phyloP scores from a whole-genome alignment of 2,329 filamentous ascomycete species.

The Sarocladium oryzae region DNA sequence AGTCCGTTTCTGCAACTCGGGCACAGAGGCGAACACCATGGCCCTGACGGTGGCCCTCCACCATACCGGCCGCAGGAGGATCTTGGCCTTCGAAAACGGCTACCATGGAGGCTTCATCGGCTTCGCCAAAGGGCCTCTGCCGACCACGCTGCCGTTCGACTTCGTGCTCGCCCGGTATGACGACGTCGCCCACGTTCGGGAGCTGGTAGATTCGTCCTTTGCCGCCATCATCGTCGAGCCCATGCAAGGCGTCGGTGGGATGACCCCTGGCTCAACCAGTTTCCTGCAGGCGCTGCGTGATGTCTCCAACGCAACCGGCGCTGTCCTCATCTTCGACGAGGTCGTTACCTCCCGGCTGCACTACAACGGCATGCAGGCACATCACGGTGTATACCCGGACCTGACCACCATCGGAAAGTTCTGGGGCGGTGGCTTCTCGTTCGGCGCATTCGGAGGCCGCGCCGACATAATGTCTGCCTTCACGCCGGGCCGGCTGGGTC shows the following conservation, averaged over 20 bases:
- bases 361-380: slow-evolving; percentile 39
- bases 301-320: slow-evolving; percentile 40
- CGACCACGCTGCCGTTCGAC: slow-evolving; percentile 37
- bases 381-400: slow-evolving; percentile 45
- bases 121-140: slow-evolving; percentile 28
- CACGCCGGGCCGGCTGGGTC: slow-evolving; percentile 38
- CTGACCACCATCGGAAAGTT: slow-evolving; percentile 61
- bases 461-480: slow-evolving; percentile 52
- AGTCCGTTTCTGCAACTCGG: slow-evolving; percentile 58
- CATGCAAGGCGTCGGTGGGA: slow-evolving; percentile 59
- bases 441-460: slow-evolving; percentile 60
- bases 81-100: slow-evolving; percentile 44
- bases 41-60: slow-evolving; percentile 48
- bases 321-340: slow-evolving; percentile 63
- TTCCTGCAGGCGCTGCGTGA: slow-evolving; percentile 48
- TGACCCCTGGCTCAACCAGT: slow-evolving; percentile 39
- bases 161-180: slow-evolving; percentile 59
- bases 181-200: slow-evolving; percentile 39
- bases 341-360: slow-evolving; percentile 60
- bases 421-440: slow-evolving; percentile 58
- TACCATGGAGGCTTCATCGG: slow-evolving; percentile 31
- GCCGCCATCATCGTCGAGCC: slow-evolving; percentile 61
- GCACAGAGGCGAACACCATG: slow-evolving; percentile 59
- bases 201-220: slow-evolving; percentile 39
- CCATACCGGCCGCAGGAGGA: slow-evolving; percentile 36